A percentile compares a stretch with the other conserved stretches of the same genome.
Conservation (phyloP, 1,139 yeast species). For the Kodamaea suecica region DNA sequence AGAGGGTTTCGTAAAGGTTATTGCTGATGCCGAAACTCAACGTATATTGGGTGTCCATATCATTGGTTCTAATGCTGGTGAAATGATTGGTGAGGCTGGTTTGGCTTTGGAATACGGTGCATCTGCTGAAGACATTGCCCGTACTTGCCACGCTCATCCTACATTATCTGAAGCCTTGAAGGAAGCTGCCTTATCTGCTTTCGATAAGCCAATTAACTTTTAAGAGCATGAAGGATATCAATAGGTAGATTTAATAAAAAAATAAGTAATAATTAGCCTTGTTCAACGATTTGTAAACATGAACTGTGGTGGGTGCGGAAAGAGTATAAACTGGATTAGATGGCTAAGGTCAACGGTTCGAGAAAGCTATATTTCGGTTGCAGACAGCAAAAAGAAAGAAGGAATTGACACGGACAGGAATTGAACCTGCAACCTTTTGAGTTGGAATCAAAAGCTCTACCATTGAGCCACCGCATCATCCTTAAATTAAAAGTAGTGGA, state of each 20-base stretch:
- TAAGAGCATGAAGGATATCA: too few relatives aligned
- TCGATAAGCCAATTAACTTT: constrained; percentile 84
- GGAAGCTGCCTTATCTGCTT: constrained; percentile 95
- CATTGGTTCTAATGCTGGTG: constrained; percentile 98
- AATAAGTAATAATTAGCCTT: too few relatives aligned
- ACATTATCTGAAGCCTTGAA: constrained; percentile 96
- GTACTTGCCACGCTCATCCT: constrained; percentile 99
- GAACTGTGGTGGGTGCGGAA: too few relatives aligned
- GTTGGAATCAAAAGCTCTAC: constrained; percentile 89
- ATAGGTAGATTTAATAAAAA: not conserved
- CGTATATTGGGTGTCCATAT: constrained; percentile 95
- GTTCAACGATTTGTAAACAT: too few relatives aligned
- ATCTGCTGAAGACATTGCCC: constrained; percentile 93
- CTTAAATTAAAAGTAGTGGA: constrained; percentile 1
- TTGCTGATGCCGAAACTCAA: constrained; percentile 97
- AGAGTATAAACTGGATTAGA: too few relatives aligned
- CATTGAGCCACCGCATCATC: constrained; percentile 79
- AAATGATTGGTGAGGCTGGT: constrained; percentile 98
- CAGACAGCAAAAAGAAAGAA: constrained; percentile 13
- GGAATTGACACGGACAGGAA: constrained; percentile 28
- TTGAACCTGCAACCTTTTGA: constrained; percentile 53
- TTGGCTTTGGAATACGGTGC: constrained; percentile 99
- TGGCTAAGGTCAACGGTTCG: not conserved
- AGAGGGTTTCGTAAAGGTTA: constrained; percentile 94
- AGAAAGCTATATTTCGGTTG: not conserved